Evolutionary conservation across 345 rosid species (phyloP).

Genomic region (Carallia pectinifolia): DNA sequence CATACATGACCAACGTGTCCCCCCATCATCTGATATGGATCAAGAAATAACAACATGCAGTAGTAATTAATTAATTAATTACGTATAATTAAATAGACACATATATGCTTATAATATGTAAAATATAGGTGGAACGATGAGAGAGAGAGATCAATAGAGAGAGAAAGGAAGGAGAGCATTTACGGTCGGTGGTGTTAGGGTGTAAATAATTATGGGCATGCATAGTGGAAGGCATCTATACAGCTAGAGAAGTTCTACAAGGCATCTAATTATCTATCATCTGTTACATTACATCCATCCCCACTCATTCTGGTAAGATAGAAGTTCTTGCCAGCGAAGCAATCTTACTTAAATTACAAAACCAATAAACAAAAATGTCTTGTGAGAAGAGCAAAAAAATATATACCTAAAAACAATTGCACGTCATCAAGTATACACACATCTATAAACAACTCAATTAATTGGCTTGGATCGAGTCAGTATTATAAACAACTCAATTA

Average conservation of each 20-base stretch:
- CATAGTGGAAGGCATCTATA: conserved; percentile 29
- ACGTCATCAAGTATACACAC: too few relatives aligned
- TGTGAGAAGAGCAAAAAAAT: neutral
- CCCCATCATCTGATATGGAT: too few relatives aligned
- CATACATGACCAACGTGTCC: neutral
- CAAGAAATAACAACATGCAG: too few relatives aligned
- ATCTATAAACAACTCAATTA: too few relatives aligned
- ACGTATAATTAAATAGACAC: too few relatives aligned
- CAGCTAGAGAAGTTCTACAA: conserved; percentile 17
- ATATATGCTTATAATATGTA: too few relatives aligned
- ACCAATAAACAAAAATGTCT: conserved; percentile 5
- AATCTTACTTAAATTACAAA: neutral
- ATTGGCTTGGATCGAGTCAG: too few relatives aligned
- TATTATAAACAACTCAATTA: neutral
- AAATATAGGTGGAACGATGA: neutral
- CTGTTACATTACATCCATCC: neutral
- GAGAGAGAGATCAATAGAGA: neutral
- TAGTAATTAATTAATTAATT: too few relatives aligned
- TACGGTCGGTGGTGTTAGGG: conserved; percentile 5
- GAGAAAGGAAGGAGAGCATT: neutral
- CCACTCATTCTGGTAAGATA: neutral
- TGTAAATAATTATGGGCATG: conserved; percentile 21
- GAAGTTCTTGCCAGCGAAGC: conserved; percentile 30
- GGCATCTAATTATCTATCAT: conserved; percentile 15
- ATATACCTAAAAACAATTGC: neutral